These are phyloP conservation scores for Arabidopsis suecica DNA, from an alignment of 345 rosid species.

Conservation along the genomic window DNA sequence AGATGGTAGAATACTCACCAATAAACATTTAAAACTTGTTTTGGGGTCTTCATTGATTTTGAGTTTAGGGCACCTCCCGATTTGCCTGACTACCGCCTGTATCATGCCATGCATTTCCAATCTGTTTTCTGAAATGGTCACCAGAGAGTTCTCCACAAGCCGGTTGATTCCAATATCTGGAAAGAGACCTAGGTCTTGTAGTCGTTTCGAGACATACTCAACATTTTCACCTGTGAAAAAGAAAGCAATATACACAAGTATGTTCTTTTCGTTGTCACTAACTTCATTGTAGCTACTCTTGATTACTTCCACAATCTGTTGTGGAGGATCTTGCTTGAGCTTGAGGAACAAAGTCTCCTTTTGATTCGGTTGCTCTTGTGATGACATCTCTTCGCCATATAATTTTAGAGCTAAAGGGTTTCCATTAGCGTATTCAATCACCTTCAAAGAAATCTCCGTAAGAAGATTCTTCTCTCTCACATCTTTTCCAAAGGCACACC, in stretches of 20 bases:
- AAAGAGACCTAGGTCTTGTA: slow-evolving; percentile 36
- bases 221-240: neutral
- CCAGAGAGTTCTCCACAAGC: slow-evolving; percentile 43
- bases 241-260: slow-evolving; percentile 16
- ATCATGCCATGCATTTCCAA: slow-evolving; percentile 39
- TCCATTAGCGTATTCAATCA: slow-evolving; percentile 18
- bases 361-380: neutral
- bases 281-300: slow-evolving; percentile 27
- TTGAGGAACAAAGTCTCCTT: neutral
- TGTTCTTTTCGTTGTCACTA: slow-evolving; percentile 13
- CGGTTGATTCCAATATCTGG: slow-evolving; percentile 4
- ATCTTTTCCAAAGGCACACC: slow-evolving; percentile 1
- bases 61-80: slow-evolving; percentile 16
- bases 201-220: neutral
- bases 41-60: slow-evolving; percentile 16
- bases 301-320: slow-evolving; percentile 5
- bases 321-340: neutral
- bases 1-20: slow-evolving; percentile 11
- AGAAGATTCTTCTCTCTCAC: neutral
- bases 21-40: slow-evolving; percentile 12
- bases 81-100: slow-evolving; percentile 24
- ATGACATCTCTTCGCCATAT: neutral
- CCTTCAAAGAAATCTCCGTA: neutral
- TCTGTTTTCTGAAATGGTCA: slow-evolving; percentile 16
- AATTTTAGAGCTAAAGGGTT: slow-evolving; percentile 44